A percentile compares a stretch with the other conserved stretches of the same genome.
These are phyloP conservation scores for Globisporangium rhizosaccharum DNA, from an alignment of 352 stramenopile species.

Conservation along the genomic window DNA sequence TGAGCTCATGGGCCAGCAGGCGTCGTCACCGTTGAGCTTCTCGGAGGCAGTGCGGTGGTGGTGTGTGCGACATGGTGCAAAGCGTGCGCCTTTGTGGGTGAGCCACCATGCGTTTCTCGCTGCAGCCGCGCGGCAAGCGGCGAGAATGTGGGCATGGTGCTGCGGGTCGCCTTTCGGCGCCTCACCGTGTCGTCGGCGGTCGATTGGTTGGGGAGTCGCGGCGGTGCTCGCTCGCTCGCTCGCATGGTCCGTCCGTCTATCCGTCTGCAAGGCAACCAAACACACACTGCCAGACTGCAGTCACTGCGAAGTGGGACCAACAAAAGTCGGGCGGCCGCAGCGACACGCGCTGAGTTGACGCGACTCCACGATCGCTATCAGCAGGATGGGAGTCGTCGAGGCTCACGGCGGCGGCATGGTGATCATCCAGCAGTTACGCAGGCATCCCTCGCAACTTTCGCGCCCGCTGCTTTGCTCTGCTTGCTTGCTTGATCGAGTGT, in stretches of 20 bases:
- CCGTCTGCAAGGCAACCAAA: no score
- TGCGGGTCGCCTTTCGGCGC: neutral
- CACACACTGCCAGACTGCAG: no score
- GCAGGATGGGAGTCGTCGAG: no score
- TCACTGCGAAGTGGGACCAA: neutral
- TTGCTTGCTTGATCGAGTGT: no score
- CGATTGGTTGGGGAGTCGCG: neutral
- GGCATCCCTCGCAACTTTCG: no score
- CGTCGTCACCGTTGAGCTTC: neutral
- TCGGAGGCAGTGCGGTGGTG: neutral
- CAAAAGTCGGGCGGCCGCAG: neutral
- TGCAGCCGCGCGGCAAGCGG: neutral
- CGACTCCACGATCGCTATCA: neutral
- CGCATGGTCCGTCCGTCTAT: no score
- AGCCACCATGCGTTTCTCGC: neutral
- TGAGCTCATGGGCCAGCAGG: neutral
- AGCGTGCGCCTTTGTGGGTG: neutral
- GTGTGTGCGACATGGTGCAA: neutral
- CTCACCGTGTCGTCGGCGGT: neutral
- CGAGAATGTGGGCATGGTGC: no score
- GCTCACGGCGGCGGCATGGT: no score
- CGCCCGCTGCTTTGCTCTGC: no score
- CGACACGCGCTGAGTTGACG: neutral
- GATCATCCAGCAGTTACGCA: no score
- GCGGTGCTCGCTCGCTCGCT: neutral